Evolutionary conservation across 2,329 filamentous ascomycete species (phyloP), one percentile per base, ranked within the genome.

Genomic region (Coniochaeta hoffmannii): DNA sequence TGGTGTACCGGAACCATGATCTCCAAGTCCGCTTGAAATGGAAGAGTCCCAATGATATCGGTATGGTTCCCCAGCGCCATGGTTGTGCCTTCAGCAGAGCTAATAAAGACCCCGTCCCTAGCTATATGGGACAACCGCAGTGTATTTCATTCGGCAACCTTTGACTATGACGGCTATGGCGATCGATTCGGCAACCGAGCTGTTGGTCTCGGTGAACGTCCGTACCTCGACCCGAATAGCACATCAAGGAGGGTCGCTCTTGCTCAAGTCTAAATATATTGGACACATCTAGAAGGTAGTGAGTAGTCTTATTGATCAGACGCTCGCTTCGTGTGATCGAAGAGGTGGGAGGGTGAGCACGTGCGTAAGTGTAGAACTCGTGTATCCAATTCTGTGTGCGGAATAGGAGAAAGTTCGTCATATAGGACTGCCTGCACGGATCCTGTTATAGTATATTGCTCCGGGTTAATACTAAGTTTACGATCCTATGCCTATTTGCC

Each of bases 61-160:
- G 71, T 71, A 46, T 60, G 68, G 4, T 36, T 41, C 4, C 12
- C 57, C 50, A 11, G 3, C 12, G 7, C n/a, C 24, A 7, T 31
- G 9, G 3, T 50, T 24, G 10, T 31, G 12, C 44, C 24, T 11
- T 9, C 24, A 28, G 22, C 14, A 46, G 41, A 6, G 35, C 36
- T 58, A 28, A 56, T 28, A 12, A 19, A 15, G 11, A 26, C 24
- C 1, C 35, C 17, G 2, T 3, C 12, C 15, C 0, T 5, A 66
- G 78, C 80, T 0, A 81, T 85, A 58, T 86, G 82, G 82, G 82
- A 86, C 59, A 85, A 85, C 58, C 69, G 81, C 7, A 78, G 76
- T 54, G 76, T 71, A 1, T 83, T 80, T 66, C 82, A 85, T 60
- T 78, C 75, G 11, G 80, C 80, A 0, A 85, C 81, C 0, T 80